Evolutionary conservation across 2,329 filamentous ascomycete genomes (phyloP).

Genomic region (Bipolaris sorokiniana): DNA sequence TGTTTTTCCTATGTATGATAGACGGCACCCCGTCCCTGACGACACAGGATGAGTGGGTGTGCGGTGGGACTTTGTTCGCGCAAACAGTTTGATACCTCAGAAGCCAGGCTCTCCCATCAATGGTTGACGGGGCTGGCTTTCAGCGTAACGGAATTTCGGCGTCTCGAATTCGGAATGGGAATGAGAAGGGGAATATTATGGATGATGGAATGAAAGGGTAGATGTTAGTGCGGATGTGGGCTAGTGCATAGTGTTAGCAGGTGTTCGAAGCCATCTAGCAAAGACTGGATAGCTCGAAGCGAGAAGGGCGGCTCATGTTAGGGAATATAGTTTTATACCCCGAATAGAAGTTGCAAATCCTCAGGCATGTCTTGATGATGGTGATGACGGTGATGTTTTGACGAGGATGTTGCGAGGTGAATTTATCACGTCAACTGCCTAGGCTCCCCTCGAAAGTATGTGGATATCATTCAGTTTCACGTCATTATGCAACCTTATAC

Average conservation of each 20-base stretch:
- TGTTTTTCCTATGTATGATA: slow-evolving; percentile 40
- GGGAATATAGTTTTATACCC: not conserved
- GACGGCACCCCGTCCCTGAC: slow-evolving; percentile 40
- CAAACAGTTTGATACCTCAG: slow-evolving; percentile 40
- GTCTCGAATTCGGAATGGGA: slow-evolving; percentile 13
- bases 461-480: too few relatives aligned
- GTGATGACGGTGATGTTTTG: not conserved
- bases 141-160: slow-evolving; percentile 18
- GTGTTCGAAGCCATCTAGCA: slow-evolving; percentile 20
- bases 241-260: slow-evolving; percentile 19
- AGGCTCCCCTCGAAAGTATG: too few relatives aligned
- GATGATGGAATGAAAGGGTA: slow-evolving; percentile 9
- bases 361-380: not conserved
- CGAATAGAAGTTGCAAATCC: slow-evolving; percentile 1
- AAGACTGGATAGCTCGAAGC: slow-evolving; percentile 27
- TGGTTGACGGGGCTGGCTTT: slow-evolving; percentile 24
- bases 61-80: slow-evolving; percentile 29
- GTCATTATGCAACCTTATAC: too few relatives aligned
- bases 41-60: slow-evolving; percentile 26
- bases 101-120: slow-evolving; percentile 24
- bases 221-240: slow-evolving; percentile 24
- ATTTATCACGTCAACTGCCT: too few relatives aligned
- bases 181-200: slow-evolving; percentile 8
- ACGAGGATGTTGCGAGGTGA: not conserved
- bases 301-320: slow-evolving; percentile 17